A percentile compares a stretch with the other conserved stretches of the same genome.
Conservation (phyloP, 495 filamentous ascomycete species). For the Staphylotrichum tortipilum region DNA sequence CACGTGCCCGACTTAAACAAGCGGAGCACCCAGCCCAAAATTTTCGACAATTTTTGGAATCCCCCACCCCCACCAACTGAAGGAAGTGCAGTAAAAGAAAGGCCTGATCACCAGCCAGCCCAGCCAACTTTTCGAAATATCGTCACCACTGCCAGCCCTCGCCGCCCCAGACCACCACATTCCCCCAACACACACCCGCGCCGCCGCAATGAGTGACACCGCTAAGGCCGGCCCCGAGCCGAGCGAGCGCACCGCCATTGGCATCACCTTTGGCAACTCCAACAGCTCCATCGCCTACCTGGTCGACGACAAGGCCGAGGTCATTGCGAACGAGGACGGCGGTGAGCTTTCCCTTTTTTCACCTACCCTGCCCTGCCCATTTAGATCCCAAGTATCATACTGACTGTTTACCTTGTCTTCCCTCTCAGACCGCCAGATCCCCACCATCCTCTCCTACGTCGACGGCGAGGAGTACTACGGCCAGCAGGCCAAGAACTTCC, state of each 20-base stretch:
- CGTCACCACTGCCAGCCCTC: too few relatives aligned
- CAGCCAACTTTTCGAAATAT: too few relatives aligned
- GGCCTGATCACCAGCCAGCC: too few relatives aligned
- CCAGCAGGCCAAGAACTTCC: conserved; percentile 84
- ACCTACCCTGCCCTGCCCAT: too few relatives aligned
- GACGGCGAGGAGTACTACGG: conserved; percentile 95
- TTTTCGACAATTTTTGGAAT: too few relatives aligned
- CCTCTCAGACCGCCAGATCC: conserved; percentile 82
- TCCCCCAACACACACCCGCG: not conserved
- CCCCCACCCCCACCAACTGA: too few relatives aligned
- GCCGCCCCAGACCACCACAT: too few relatives aligned
- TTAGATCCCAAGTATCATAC: too few relatives aligned
- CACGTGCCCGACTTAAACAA: too few relatives aligned
- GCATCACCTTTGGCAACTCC: conserved; percentile 95
- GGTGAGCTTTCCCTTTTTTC: too few relatives aligned
- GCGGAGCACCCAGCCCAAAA: too few relatives aligned
- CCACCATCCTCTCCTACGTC: conserved; percentile 86
- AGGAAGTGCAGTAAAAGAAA: too few relatives aligned
- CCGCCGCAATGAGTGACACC: conserved; percentile 28
- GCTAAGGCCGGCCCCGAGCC: conserved; percentile 39
- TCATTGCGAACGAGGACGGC: conserved; percentile 99
- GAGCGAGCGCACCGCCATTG: conserved; percentile 68
- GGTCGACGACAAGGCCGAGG: conserved; percentile 86
- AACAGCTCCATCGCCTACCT: conserved; percentile 95
- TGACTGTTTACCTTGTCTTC: not conserved